Percentiles rank a stretch among this genome's conserved stretches.
Conservation (phyloP, 305 asterid species). For the Fraxinus albicans region DNA sequence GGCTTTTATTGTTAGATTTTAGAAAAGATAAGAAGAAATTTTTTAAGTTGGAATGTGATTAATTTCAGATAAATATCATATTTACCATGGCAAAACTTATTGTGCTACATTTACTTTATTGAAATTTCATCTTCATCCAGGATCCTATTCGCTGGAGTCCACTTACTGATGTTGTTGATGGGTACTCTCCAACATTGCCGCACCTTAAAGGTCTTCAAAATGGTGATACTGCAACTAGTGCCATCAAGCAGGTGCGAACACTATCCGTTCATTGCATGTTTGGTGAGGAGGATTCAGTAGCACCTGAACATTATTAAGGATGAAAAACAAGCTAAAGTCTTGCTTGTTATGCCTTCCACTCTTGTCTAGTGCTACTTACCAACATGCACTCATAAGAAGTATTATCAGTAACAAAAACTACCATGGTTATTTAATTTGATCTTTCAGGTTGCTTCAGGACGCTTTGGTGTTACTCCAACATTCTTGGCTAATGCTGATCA, state of each 20-base stretch:
- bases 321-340: not conserved
- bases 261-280: not conserved
- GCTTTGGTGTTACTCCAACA: conserved; percentile 99
- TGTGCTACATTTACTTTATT: conserved; percentile 16
- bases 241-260: conserved; percentile 81
- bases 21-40: not conserved
- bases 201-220: conserved; percentile 99
- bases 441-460: conserved; percentile 96
- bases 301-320: not conserved
- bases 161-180: conserved; percentile 94
- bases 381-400: not conserved
- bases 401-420: not conserved
- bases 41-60: not conserved
- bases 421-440: conserved; percentile 5
- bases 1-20: not conserved
- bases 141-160: conserved; percentile 99
- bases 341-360: not conserved
- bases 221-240: conserved; percentile 98
- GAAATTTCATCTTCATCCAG: conserved; percentile 40
- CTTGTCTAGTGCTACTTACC: not conserved
- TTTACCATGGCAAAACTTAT: not conserved
- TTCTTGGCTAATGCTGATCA: conserved; percentile 97
- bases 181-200: conserved; percentile 95
- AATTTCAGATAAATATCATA: conserved; percentile 4
- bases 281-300: not conserved